Percentiles rank a stretch among this genome's conserved stretches.
phyloP scores from a whole-genome alignment of 805 yeast genomes.

The Candida namnaoensis region DNA sequence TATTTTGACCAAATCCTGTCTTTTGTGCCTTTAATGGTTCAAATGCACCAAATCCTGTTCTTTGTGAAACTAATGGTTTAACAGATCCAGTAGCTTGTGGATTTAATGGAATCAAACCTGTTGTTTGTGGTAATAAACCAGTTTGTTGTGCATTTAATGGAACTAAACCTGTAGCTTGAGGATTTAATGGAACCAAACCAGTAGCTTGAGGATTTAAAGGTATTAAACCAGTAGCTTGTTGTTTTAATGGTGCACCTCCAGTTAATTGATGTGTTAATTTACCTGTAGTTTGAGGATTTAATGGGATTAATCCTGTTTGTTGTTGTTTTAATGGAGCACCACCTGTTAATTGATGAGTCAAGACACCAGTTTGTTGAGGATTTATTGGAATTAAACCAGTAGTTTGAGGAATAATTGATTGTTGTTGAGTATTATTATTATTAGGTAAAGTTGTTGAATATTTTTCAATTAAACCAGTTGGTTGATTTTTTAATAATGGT shows the following conservation, averaged over 20 bases:
- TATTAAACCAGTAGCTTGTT: constrained; percentile 62
- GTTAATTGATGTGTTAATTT: constrained; percentile 4
- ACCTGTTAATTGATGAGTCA: constrained; percentile 9
- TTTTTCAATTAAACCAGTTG: constrained; percentile 20
- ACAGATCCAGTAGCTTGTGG: constrained; percentile 29
- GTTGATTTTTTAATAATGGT: constrained; percentile 2
- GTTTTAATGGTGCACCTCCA: constrained; percentile 24
- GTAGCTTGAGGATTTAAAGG: constrained; percentile 27
- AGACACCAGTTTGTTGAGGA: constrained; percentile 10
- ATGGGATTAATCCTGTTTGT: constrained; percentile 24
- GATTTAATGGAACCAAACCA: constrained; percentile 20
- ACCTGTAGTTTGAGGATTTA: constrained; percentile 10
- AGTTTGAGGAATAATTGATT: constrained; percentile 42
- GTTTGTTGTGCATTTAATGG: background rate
- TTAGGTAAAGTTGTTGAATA: too few relatives aligned
- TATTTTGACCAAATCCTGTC: constrained; percentile 35
- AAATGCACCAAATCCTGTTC: constrained; percentile 38
- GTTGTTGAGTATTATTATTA: background rate
- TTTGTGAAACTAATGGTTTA: constrained; percentile 42
- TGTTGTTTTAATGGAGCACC: constrained; percentile 21
- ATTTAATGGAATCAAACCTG: constrained; percentile 15
- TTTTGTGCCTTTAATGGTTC: constrained; percentile 32
- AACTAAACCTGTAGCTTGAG: constrained; percentile 10
- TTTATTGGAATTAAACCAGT: constrained; percentile 55
- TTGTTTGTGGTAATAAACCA: background rate